Evolutionary conservation across 73 alveolate genomes (phyloP).

Genomic region (Loxodes magnus): DNA sequence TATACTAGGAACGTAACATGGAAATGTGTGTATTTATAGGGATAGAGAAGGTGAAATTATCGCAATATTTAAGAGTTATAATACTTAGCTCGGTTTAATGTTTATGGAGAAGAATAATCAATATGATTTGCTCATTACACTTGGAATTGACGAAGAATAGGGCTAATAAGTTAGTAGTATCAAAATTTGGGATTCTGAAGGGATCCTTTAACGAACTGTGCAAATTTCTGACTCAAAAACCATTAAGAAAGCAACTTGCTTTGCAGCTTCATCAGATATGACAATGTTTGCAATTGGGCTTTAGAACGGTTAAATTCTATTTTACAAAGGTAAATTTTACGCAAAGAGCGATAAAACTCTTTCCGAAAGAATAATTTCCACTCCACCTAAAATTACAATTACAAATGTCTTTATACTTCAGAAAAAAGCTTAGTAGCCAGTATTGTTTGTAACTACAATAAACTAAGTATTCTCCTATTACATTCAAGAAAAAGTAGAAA

Average conservation of each 20-base stretch:
- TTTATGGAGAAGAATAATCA: no score
- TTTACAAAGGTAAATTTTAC: conserved; percentile 1
- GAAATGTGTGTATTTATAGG: no score
- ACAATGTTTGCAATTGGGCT: conserved; percentile 22
- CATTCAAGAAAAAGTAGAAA: conserved; percentile 3
- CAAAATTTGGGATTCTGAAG: conserved; percentile 14
- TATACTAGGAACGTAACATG: no score
- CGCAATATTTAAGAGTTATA: no score
- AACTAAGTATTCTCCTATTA: conserved; percentile 2
- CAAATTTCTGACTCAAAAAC: conserved; percentile 10
- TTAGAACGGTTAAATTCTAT: conserved; percentile 16
- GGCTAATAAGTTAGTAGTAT: conserved; percentile 4
- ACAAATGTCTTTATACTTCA: conserved; percentile 11
- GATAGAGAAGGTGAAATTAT: no score
- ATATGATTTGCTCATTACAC: conserved; percentile 9
- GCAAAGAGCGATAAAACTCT: conserved; percentile 12
- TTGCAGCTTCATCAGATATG: conserved; percentile 16
- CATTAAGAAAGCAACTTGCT: conserved; percentile 10
- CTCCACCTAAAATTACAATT: conserved; percentile 1
- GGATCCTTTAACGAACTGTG: background rate
- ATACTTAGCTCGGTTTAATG: no score
- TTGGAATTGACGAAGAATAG: conserved; percentile 14
- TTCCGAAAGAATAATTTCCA: conserved; percentile 5
- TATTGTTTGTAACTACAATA: conserved; percentile 9
- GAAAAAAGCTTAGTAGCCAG: conserved; percentile 8